Evolutionary conservation across 1,284 basidiomycete species (phyloP).

Genomic region (Fomitopsis schrenkii): DNA sequence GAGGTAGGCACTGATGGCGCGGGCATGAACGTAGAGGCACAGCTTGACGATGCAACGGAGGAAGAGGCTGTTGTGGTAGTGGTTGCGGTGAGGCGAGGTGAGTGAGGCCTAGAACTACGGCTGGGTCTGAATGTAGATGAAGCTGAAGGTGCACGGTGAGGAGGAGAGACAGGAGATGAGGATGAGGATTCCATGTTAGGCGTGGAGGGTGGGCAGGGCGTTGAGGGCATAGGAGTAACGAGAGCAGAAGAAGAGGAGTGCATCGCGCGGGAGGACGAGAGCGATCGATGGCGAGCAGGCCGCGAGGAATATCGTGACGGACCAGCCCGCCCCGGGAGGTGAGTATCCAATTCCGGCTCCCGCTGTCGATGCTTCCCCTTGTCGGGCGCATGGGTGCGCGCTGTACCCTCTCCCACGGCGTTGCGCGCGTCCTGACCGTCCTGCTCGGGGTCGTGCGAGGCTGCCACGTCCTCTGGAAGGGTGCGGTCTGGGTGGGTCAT

Average conservation of each 20-base stretch:
- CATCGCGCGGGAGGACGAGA: neutral
- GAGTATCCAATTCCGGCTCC: neutral
- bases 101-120: neutral
- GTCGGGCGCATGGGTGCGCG: neutral
- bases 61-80: neutral
- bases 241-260: neutral
- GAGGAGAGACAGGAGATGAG: neutral
- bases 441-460: neutral
- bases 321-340: neutral
- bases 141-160: neutral
- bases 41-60: neutral
- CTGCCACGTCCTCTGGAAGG: neutral
- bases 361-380: neutral
- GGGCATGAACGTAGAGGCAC: neutral
- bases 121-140: neutral
- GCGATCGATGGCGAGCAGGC: slow-evolving; percentile 3
- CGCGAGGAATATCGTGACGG: neutral
- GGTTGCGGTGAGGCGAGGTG: neutral
- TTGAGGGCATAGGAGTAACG: neutral
- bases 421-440: neutral
- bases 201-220: neutral
- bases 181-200: neutral
- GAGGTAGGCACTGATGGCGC: neutral
- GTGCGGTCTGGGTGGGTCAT: neutral
- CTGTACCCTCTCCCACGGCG: neutral